A percentile compares a stretch with the other conserved stretches of the same genome.
Conservation (phyloP, 169 alveolate species). For the Amoebophrya sp. region DNA sequence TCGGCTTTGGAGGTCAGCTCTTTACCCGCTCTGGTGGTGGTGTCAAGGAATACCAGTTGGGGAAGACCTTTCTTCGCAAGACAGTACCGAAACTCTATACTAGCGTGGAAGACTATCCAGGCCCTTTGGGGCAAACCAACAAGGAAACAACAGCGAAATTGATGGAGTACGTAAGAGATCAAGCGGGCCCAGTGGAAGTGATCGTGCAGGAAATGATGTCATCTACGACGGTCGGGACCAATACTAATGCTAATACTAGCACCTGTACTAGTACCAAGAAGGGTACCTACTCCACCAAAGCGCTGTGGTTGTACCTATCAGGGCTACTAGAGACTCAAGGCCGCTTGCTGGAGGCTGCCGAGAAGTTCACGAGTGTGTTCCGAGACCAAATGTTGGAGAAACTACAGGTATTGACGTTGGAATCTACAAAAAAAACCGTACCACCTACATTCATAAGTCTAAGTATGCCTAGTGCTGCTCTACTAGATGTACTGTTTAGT, state of each 20-base stretch:
- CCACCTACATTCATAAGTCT: neutral
- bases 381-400: neutral
- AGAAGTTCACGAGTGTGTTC: neutral
- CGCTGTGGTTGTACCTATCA: neutral
- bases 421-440: neutral
- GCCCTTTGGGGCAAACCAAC: conserved; percentile 7
- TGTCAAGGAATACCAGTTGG: neutral
- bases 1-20: conserved; percentile 2
- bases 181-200: too few species aligned
- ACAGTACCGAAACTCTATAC: neutral
- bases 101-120: neutral
- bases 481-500: too few species aligned
- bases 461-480: neutral
- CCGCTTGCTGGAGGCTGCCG: neutral
- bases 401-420: neutral
- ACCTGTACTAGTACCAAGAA: too few species aligned
- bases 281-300: neutral
- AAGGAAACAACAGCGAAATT: neutral
- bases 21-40: neutral
- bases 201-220: too few species aligned
- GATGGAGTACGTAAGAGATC: neutral
- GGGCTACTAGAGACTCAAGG: neutral
- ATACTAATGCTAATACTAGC: too few species aligned
- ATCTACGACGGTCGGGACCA: too few species aligned
- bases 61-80: neutral